phyloP scores from a whole-genome alignment of 805 yeast genomes.

The Lipomyces chichibuensis region DNA sequence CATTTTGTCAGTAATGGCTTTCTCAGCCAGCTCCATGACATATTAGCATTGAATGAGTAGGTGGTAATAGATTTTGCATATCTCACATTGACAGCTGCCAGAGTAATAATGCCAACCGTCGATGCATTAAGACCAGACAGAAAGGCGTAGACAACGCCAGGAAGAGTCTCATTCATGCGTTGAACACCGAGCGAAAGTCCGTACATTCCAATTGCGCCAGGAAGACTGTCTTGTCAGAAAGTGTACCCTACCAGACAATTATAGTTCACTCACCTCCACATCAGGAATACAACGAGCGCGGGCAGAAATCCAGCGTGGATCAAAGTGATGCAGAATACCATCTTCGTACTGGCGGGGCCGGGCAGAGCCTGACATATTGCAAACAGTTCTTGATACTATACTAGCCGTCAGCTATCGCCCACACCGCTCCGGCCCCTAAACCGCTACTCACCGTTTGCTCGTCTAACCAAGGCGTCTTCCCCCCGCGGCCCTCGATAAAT shows the following conservation, averaged over 20 bases:
- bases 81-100: slow-evolving; percentile 3
- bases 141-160: slow-evolving; percentile 9
- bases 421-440: not conserved
- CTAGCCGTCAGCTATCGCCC: not conserved
- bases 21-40: not conserved
- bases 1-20: slow-evolving; percentile 10
- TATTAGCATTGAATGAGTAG: not conserved
- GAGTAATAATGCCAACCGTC: slow-evolving; percentile 13
- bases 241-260: not conserved
- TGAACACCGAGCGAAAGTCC: slow-evolving; percentile 7
- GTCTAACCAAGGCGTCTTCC: slow-evolving; percentile 5
- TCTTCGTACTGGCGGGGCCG: slow-evolving; percentile 10
- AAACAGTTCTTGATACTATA: slow-evolving; percentile 8
- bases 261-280: not conserved
- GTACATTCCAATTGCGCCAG: slow-evolving; percentile 13
- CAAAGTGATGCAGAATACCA: not conserved
- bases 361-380: slow-evolving; percentile 7
- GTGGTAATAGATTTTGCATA: not conserved
- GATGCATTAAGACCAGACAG: slow-evolving; percentile 12
- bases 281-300: not conserved
- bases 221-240: slow-evolving; percentile 3
- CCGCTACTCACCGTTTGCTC: slow-evolving; percentile 7
- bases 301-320: not conserved
- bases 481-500: not conserved
- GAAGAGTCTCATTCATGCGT: slow-evolving; percentile 1